Conservation (phyloP, 2,329 filamentous ascomycete genomes). For the Cryphonectria nitschkei region DNA sequence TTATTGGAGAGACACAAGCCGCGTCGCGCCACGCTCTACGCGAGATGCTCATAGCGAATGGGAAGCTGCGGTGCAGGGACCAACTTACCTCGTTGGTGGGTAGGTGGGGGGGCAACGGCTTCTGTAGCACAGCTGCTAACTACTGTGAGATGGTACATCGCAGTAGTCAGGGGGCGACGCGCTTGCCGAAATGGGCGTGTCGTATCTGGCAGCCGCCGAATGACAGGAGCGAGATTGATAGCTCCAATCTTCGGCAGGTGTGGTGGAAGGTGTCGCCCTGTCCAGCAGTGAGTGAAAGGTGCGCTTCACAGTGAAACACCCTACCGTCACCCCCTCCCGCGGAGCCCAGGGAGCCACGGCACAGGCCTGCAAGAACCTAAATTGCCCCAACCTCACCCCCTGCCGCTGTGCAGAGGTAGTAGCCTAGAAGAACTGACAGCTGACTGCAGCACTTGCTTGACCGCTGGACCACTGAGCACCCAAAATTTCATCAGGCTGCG, state of each 20-base stretch:
- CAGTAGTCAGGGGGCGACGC: slow-evolving; percentile 12
- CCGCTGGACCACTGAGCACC: neutral
- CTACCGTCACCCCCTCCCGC: neutral
- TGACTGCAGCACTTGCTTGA: slow-evolving; percentile 5
- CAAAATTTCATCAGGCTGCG: slow-evolving; percentile 10
- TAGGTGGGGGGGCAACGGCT: slow-evolving; percentile 18
- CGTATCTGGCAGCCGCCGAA: slow-evolving; percentile 24
- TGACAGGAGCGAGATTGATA: slow-evolving; percentile 20
- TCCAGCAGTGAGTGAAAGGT: neutral
- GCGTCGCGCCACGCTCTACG: neutral
- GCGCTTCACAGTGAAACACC: neutral
- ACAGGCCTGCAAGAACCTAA: neutral
- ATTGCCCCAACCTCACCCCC: neutral
- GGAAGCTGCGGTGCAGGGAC: slow-evolving; percentile 5
- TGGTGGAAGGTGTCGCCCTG: neutral
- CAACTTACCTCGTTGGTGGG: neutral
- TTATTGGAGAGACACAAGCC: neutral
- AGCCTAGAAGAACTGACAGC: slow-evolving; percentile 7
- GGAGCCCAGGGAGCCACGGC: neutral
- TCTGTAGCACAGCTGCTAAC: neutral
- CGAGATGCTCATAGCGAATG: slow-evolving; percentile 13
- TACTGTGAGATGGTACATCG: neutral
- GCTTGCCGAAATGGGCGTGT: slow-evolving; percentile 26
- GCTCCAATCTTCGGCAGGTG: neutral
- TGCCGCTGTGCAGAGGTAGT: slow-evolving; percentile 3